Base-by-base conservation (phyloP, 805 yeast genomes). In the Sungouiozyma ichnusensis region DNA sequence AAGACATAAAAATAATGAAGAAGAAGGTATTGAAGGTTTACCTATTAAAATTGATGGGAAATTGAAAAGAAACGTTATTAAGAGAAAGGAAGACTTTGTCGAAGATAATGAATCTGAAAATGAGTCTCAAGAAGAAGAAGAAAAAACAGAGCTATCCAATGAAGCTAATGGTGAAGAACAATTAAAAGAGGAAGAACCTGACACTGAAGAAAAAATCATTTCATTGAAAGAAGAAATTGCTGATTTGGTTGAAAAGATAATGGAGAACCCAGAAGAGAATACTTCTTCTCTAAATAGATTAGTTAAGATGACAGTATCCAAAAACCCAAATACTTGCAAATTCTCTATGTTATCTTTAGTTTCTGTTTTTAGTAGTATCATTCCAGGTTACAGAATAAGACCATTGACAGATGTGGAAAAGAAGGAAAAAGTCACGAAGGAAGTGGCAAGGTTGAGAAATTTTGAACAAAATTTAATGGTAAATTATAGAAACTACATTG, bases 221-320 rank as follows among this genome's bases (percentile, higher is more conserved):
- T 72, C 74, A 44, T 67, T 83, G 35, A 84, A 87, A 54, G 97
- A 87, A 63, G 85, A 83, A 42, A 74, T 92, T 35, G 95, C 97
- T 0, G 77, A 74, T 16, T 61, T 81, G 38, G 96, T 94, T 1
- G 83, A 85, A 33, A 73, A 73, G 35, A 64, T 90, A 31, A 77
- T 77, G 53, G 94, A 87, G 57, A 85, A 85, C 44, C 96, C 97
- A 5, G 97, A 92, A 60, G 95, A 85, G 54, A 75, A 88, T 53
- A 69, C 81, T 6, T 57, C 73, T 13, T 67, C 77, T 20, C 66
- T 88, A 11, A 71, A 82, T 2, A 75, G 88, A 56, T 68, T 84
- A 39, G 66, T 84, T 41, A 76, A 72, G 50, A 81, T 83, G 86
- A 70, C 85, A 0, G 72, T 67, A 44, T 80, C 92, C 2, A 73